Conservation (phyloP, 2,329 filamentous ascomycete genomes). For the Pseudogymnoascus destructans region DNA sequence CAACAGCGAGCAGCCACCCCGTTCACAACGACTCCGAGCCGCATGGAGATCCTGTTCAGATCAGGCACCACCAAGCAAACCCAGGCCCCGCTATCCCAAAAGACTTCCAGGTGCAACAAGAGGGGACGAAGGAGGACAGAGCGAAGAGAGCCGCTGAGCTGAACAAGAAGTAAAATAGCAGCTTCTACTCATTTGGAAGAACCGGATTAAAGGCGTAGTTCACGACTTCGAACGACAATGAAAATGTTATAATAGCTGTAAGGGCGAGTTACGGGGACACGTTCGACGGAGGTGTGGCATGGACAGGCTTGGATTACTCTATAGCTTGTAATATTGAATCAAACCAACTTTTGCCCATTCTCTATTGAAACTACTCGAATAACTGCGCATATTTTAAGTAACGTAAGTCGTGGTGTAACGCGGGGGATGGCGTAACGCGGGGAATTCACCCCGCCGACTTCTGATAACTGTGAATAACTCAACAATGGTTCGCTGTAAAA, state of each 20-base stretch:
- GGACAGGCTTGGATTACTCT: not conserved
- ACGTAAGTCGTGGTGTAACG: no score
- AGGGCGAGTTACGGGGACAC: not conserved
- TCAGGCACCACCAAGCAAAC: conserved; percentile 39
- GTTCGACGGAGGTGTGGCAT: not conserved
- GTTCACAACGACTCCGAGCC: conserved; percentile 27
- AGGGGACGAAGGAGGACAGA: conserved; percentile 57
- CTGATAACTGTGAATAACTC: no score
- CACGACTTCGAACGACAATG: not conserved
- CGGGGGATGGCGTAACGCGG: no score
- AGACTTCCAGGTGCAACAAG: conserved; percentile 38
- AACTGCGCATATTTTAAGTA: not conserved
- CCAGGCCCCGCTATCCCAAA: conserved; percentile 45
- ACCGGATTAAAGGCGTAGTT: not conserved
- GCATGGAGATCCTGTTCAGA: conserved; percentile 35
- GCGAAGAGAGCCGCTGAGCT: conserved; percentile 49
- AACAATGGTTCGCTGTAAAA: no score
- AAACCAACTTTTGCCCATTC: conserved; percentile 1
- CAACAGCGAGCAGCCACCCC: conserved; percentile 27
- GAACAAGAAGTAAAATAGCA: conserved; percentile 36
- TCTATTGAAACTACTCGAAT: not conserved
- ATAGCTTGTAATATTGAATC: conserved; percentile 1
- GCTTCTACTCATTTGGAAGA: not conserved
- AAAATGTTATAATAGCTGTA: conserved; percentile 1
- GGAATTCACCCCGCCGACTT: no score